Percentiles rank a stretch among this genome's conserved stretches.
phyloP scores from a whole-genome alignment of 129 eudicot species.

The Flaveria trinervia region DNA sequence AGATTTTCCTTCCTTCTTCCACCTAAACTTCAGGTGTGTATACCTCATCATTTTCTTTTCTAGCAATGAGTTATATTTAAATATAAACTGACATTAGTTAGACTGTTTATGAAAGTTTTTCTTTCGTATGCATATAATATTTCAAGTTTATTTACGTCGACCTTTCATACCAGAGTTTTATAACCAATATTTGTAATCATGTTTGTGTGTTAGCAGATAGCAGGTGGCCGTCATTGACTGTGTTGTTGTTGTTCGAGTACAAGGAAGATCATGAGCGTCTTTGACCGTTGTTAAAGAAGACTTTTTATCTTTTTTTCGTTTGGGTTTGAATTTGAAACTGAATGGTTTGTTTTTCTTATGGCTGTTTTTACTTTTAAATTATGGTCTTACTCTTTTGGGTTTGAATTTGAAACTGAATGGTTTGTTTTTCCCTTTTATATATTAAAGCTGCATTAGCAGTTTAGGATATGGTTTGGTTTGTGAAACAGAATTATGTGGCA shows the following conservation, averaged over 20 bases:
- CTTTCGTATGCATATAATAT: no score
- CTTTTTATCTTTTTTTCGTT: not conserved
- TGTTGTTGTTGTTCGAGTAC: not conserved
- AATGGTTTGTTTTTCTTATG: not conserved
- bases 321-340: not conserved
- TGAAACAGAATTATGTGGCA: not conserved
- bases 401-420: not conserved
- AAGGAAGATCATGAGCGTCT: no score
- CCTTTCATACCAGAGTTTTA: not conserved
- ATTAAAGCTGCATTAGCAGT: not conserved
- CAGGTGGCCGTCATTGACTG: not conserved
- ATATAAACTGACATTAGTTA: no score
- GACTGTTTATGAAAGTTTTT: no score
- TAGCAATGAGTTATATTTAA: not conserved
- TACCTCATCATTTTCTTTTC: not conserved
- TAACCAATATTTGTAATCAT: not conserved
- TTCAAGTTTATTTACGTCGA: not conserved
- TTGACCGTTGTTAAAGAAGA: not conserved
- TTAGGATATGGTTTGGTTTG: not conserved
- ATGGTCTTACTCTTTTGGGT: not conserved
- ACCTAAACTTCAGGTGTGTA: conserved; percentile 19
- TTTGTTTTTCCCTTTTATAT: not conserved
- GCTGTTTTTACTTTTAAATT: no score
- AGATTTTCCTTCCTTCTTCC: conserved; percentile 51
- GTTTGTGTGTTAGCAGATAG: not conserved